Percentiles rank a stretch among this genome's conserved stretches.
Conservation (phyloP, 2,329 filamentous ascomycete species). For the Leptographium flavum region DNA sequence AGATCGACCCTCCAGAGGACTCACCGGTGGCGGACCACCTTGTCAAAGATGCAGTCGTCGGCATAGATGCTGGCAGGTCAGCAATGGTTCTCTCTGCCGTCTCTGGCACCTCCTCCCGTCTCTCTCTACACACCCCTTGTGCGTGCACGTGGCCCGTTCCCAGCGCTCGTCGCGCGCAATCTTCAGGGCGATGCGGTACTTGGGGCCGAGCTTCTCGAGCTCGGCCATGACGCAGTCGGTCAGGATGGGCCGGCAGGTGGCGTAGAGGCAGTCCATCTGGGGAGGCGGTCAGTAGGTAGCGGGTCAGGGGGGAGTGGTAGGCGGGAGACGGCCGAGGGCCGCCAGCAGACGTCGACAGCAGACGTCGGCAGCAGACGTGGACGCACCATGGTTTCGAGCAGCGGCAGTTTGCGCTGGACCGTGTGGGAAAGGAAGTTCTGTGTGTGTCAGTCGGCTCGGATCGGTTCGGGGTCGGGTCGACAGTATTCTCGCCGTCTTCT, state of each 20-base stretch:
- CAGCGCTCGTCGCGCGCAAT: conserved; percentile 85
- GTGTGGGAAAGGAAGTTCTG: conserved; percentile 78
- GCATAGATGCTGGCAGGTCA: conserved; percentile 45
- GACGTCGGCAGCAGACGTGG: conserved; percentile 28
- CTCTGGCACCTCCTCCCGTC: too few relatives aligned
- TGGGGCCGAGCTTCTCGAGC: conserved; percentile 75
- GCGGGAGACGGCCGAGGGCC: too few relatives aligned
- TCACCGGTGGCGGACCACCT: conserved; percentile 49
- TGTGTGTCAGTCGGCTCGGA: neutral
- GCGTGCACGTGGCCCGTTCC: conserved; percentile 74
- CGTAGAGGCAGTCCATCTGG: conserved; percentile 86
- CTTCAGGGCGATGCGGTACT: conserved; percentile 73
- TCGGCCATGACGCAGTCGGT: conserved; percentile 67
- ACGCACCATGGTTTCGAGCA: conserved; percentile 61
- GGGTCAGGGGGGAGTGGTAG: conserved; percentile 1
- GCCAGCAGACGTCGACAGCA: too few relatives aligned
- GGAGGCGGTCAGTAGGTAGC: conserved; percentile 17
- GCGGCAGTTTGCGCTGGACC: conserved; percentile 71
- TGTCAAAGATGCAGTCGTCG: conserved; percentile 71
- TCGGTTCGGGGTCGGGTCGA: too few relatives aligned
- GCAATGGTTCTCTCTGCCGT: too few relatives aligned
- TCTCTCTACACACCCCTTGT: conserved; percentile 47
- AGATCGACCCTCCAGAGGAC: conserved; percentile 16
- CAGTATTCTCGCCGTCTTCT: too few relatives aligned
- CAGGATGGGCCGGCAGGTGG: conserved; percentile 79